phyloP scores from a whole-genome alignment of 306 rosid genomes.

The Crotalaria pallida region DNA sequence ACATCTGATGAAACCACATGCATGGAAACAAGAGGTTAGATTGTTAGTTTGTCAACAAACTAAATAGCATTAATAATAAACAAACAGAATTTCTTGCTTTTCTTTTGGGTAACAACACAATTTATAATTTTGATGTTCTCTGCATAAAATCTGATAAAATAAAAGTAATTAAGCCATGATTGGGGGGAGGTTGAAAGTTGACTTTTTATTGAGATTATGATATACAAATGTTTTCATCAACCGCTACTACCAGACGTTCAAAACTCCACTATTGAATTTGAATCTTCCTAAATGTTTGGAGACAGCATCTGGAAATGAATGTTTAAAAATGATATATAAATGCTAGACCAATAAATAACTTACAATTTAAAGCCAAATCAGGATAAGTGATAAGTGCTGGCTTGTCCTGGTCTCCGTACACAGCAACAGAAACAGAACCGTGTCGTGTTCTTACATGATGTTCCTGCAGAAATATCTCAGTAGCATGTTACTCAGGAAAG shows the following conservation, averaged over 20 bases:
- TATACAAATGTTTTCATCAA: background rate
- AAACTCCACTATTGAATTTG: background rate
- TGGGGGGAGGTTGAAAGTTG: background rate
- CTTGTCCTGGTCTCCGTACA: slow-evolving; percentile 83
- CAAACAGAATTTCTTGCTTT: background rate
- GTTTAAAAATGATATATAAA: background rate
- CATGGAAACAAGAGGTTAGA: slow-evolving; percentile 29
- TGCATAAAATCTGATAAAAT: background rate
- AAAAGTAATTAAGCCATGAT: background rate
- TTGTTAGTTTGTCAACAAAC: background rate
- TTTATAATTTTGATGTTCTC: background rate
- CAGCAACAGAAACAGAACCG: slow-evolving; percentile 69
- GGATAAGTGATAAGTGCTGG: slow-evolving; percentile 89
- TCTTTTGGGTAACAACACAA: background rate
- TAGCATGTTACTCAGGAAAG: background rate
- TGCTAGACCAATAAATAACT: slow-evolving; percentile 13
- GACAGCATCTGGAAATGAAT: background rate
- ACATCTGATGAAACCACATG: slow-evolving; percentile 56
- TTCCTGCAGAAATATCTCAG: slow-evolving; percentile 56
- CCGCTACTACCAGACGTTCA: background rate
- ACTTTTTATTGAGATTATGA: background rate
- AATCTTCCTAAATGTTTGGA: background rate
- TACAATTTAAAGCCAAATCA: slow-evolving; percentile 83
- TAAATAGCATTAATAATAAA: background rate
- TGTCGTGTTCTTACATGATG: slow-evolving; percentile 56